Base-by-base conservation (phyloP, 2,329 filamentous ascomycete species). In the Fusarium pseudonygamai region DNA sequence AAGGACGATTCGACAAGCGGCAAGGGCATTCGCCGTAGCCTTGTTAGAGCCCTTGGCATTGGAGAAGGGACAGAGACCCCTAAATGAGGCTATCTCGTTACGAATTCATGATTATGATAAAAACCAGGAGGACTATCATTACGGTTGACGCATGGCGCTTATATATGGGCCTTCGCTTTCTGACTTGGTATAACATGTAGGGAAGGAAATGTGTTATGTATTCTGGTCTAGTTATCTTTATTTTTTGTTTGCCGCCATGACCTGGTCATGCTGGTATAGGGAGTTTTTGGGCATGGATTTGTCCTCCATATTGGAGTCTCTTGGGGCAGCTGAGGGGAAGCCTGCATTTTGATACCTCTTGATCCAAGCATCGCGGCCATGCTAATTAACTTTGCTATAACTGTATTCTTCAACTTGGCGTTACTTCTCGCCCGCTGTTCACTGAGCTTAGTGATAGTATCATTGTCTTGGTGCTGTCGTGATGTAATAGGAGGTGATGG, bases 41-140 rank as follows among this genome's bases (percentile, higher is more conserved):
- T 87, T 65, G 85, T 86, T 67, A 82, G 81, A 72, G 85, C 85
- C 7, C 78, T 87, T 10, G 84, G 84, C 32, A 79, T 87, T 34
- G 83, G 83, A 71, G 43, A 77, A 75, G 42, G 63, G 60, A 77
- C 50, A 28, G 74, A 73, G 39, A 71, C 61, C 37, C 42, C 70
- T 24, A 72, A 66, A 55, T 71, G 64, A 56, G 56, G 36, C 36
- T 60, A 36, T 40, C 24, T 42, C 32, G 26, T 60, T 61, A 72
- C 55, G 69, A 72, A 50, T 67, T 75, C 53, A 74, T 65, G 72
- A 74, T 75, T 60, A 74, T 56, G 64, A 72, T 53, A 53, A 69
- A 52, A 68, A 70, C 43, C 20, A 36, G 64, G 56, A 74, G 63
- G 62, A 64, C 28, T 55, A 45, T 61, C 52, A 63, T 64, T 65